Percentiles rank a stretch among this genome's conserved stretches.
Conservation (phyloP, 208 protist genomes). For the Crithidia mellificae region DNA sequence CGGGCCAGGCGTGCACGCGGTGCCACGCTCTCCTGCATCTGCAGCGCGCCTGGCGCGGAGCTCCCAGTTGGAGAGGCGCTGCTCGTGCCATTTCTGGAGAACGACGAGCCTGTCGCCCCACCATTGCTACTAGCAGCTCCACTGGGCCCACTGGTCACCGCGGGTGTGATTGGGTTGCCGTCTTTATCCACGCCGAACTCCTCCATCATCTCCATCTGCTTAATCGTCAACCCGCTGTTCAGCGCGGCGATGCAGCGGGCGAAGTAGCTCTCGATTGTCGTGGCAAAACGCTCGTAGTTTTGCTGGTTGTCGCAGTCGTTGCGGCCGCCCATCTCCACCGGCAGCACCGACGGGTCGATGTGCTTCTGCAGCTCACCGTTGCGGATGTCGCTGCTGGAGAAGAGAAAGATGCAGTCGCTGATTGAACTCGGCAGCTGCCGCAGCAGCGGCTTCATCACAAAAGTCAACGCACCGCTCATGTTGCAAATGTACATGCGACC, state of each 20-base stretch:
- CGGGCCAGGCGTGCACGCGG: neutral
- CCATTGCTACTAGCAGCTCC: too few relatives aligned
- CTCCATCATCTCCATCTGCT: constrained; percentile 74
- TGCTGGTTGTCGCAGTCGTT: constrained; percentile 67
- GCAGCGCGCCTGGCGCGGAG: neutral
- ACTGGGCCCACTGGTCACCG: too few relatives aligned
- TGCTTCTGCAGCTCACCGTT: constrained; percentile 57
- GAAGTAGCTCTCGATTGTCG: constrained; percentile 62
- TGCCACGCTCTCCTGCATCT: constrained; percentile 1
- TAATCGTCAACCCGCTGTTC: constrained; percentile 40
- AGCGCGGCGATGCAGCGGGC: constrained; percentile 40
- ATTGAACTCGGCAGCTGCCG: constrained; percentile 54
- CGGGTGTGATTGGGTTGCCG: constrained; percentile 24
- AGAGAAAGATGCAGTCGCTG: constrained; percentile 69
- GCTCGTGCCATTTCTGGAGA: too few relatives aligned
- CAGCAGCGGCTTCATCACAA: constrained; percentile 75
- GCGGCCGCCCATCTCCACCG: constrained; percentile 61
- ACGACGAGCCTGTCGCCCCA: too few relatives aligned
- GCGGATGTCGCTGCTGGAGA: constrained; percentile 49
- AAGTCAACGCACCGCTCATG: constrained; percentile 62
- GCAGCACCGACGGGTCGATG: constrained; percentile 64
- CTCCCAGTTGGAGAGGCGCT: neutral
- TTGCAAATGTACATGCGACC: constrained; percentile 72
- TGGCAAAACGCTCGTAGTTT: constrained; percentile 58
- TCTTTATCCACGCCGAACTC: constrained; percentile 50